Evolutionary conservation across 768 basidiomycete species (phyloP), one percentile per base, ranked within the genome.

Genomic region (Trametes cingulata): DNA sequence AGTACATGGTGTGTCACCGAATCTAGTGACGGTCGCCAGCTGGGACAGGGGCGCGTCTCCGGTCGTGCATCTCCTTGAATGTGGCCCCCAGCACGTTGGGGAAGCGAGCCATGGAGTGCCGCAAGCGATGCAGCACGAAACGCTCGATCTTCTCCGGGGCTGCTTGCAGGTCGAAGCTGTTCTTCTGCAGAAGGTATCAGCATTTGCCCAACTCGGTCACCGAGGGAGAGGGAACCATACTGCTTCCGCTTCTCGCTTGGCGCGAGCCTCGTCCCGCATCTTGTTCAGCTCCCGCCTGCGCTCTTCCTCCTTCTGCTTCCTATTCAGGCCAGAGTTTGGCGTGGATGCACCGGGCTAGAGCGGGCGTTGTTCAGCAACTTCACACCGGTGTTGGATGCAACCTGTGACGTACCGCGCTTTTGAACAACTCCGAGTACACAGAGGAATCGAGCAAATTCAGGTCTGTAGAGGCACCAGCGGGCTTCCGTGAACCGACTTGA

Each of bases 301-400:
- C 68, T 90, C 87, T 63, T 89, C 88, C n/a, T 88, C 83, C 43
- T 77, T 78, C 59, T 89, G 87, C 20, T 88, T 83, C 45, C 78
- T 74, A 42, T 74, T 82, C 42, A 71, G 19, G 0, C 69, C 69
- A 8, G 71, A 68, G 47, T 68, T 65, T 0, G 71, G 69, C 9
- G 67, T 65, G 2, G 63, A 41, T 0, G 63, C 60, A 3, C 67
- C 69, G 1, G 68, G 69, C 68, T 72, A 39, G 12, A 51, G 15
- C 2, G 13, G 13, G 2, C 22, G n/a, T 20, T 40, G 37, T 25
- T 35, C n/a, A 7, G 19, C 33, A 3, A 40, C 3, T 36, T 1
- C 22, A 33, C 13, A 8, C 19, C 14, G n/a, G 6, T 29, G 3
- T n/a, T 40, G 25, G 5, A 47, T 10, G 20, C 6, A 12, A 27